Base-by-base conservation (phyloP, 1,284 basidiomycete genomes). In the Termitomyces sp. region DNA sequence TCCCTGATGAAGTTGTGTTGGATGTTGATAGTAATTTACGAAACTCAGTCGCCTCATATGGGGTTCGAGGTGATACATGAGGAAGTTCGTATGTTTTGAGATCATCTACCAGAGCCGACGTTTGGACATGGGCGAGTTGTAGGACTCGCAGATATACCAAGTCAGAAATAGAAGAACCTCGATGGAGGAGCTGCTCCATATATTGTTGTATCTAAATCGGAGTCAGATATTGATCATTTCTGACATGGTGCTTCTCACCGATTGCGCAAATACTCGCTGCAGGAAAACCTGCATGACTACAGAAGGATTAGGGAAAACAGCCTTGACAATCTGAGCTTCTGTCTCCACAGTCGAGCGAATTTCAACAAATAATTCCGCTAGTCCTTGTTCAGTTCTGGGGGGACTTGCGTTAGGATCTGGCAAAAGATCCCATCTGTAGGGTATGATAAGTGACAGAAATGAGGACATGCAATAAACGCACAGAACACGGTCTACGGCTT, bases 251-350 rank as follows among this genome's bases (percentile, higher is more conserved):
- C 21, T 34, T 70, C 88, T 64, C 66, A 95, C 94, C 21, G 95
- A 94, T 76, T 99, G 97, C 0, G 95, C 96, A 72, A 99, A 99
- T 0, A 99, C 93, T 38, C 97, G 82, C 68, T 98, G 97, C 40
- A 99, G 72, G 71, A 99, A 99, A 6, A 98, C 95, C 70, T 98
- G 94, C 94, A 99, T 96, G 13, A 99, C 97, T n/a, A 94, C 83
- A 8, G 90, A 84, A 9, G 97, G 96, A 62, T 94, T 94, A 0
- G 97, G 97, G 70, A 99, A 99, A 3, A 99, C 97, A 1, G 94
- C 97, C 67, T 96, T 94, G 43, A 99, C 95, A 58, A 99, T 99
- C 67, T 98, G 94, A 0, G 93, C 90, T 70, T 99, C 97, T 62
- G 96, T 93, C 36, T 89, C 91, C 19, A 98, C 94, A 0, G 95